Evolutionary conservation across 2,329 filamentous ascomycete genomes (phyloP).

Genomic region (Nemania diffusa): DNA sequence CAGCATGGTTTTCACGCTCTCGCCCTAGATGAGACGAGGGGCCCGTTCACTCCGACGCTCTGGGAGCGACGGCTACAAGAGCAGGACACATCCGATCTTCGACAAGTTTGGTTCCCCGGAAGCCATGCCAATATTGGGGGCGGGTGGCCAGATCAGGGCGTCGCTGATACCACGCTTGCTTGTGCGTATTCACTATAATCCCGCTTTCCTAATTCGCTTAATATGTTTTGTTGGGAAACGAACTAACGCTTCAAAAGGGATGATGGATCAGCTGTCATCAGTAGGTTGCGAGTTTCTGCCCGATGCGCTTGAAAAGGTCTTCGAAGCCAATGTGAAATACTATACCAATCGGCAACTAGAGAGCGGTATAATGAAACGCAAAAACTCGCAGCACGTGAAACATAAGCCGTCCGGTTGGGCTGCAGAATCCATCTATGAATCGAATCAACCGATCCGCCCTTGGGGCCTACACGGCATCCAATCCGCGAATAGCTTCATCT

Average conservation of each 20-base stretch:
- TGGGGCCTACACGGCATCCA: constrained; percentile 61
- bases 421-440: constrained; percentile 58
- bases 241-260: constrained; percentile 54
- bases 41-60: constrained; percentile 65
- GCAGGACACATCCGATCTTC: constrained; percentile 55
- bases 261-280: constrained; percentile 66
- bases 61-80: constrained; percentile 60
- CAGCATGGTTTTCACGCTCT: constrained; percentile 69
- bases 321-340: constrained; percentile 54
- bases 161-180: constrained; percentile 51
- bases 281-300: constrained; percentile 60
- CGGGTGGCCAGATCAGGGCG: constrained; percentile 66
- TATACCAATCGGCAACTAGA: constrained; percentile 51
- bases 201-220: background rate
- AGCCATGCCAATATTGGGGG: constrained; percentile 77
- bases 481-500: constrained; percentile 54
- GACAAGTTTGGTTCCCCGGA: constrained; percentile 74
- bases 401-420: constrained; percentile 53
- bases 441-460: constrained; percentile 59
- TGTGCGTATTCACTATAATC: constrained; percentile 42
- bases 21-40: constrained; percentile 66
- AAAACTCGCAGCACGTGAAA: background rate
- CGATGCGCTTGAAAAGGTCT: constrained; percentile 40
- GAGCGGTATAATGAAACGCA: constrained; percentile 25
- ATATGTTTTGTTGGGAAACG: background rate